Base-by-base conservation (phyloP, 345 rosid species). In the Aegle marmelos region DNA sequence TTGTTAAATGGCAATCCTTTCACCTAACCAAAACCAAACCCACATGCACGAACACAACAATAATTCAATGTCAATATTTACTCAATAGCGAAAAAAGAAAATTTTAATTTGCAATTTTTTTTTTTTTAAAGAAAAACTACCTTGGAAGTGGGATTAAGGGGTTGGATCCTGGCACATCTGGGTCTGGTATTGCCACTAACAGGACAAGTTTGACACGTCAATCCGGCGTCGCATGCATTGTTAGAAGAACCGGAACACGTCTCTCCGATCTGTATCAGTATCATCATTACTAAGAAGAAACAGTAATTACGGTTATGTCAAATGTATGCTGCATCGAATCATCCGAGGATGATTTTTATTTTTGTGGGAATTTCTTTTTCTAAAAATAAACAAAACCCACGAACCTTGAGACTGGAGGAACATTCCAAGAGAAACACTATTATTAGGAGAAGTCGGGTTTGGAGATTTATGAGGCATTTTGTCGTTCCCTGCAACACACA, bases 1-100 rank as follows among this genome's bases (percentile, higher is more conserved):
- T 90, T 83, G 86, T 94, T 95, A 87, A 91, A 93, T 78, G 97
- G 84, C 88, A 94, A 80, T 82, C 90, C 95, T 66, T 89, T 90
- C 60, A 90, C 97, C 97, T 95, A 83, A 16, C 79, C 63, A 60
- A 79, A 78, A 81, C 31, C 81, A 81, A 86, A 89, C 74, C 84
- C 81, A 70, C 86, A 83, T 62, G 75, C 62, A 70, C 70, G 57
- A 33, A 28, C 57, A 22, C 9, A 34, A 66, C 6, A 1, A 27
- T 19, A 58, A 31, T 11, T 34, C 70, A 27, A 30, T 37, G 74
- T 50, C 59, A 58, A 67, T 27, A 37, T 27, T 16, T 53, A 34
- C 9, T 28, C 6, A 28, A 36, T 9, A 3, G 4, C 5, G 1
- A 71, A 13, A 22, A 17, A 7, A n/a, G 22, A 41, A 69, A 74